These are phyloP conservation scores for Magnaporthiopsis rhizophila DNA, from an alignment of 2,329 filamentous ascomycete species.

Conservation along the genomic window DNA sequence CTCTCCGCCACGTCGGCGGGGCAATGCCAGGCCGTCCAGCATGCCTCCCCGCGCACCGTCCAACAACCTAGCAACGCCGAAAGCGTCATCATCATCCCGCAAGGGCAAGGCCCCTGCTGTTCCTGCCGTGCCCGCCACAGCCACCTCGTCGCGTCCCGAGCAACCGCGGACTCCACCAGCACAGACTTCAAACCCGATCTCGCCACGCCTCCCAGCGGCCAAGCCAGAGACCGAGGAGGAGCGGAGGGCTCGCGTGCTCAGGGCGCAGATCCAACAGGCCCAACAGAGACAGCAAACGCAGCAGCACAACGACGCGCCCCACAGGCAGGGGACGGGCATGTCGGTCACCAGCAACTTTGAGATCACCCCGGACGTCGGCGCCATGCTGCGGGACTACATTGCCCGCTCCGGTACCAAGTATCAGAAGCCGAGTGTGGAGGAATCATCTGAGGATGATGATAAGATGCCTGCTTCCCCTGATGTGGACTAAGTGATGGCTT, in stretches of 20 bases:
- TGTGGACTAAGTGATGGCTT: not conserved
- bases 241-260: not conserved
- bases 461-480: slow-evolving; percentile 6
- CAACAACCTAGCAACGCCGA: not conserved
- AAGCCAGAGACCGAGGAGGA: not conserved
- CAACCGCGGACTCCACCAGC: not conserved
- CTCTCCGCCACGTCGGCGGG: too few species aligned
- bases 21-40: not conserved
- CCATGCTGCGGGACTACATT: not conserved
- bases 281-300: slow-evolving; percentile 7
- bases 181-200: not conserved
- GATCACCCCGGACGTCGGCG: not conserved
- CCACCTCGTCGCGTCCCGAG: too few species aligned
- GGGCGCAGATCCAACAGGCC: slow-evolving; percentile 1
- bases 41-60: not conserved
- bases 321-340: slow-evolving; percentile 2
- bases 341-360: not conserved
- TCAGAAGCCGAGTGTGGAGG: slow-evolving; percentile 5
- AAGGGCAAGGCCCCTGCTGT: not conserved
- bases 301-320: slow-evolving; percentile 1
- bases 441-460: slow-evolving; percentile 3
- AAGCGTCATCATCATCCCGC: not conserved
- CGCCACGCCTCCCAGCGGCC: not conserved
- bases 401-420: slow-evolving; percentile 1
- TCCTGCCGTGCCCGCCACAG: too few species aligned